Conservation (phyloP, 768 basidiomycete genomes). For the Tricholoma flavovirens region DNA sequence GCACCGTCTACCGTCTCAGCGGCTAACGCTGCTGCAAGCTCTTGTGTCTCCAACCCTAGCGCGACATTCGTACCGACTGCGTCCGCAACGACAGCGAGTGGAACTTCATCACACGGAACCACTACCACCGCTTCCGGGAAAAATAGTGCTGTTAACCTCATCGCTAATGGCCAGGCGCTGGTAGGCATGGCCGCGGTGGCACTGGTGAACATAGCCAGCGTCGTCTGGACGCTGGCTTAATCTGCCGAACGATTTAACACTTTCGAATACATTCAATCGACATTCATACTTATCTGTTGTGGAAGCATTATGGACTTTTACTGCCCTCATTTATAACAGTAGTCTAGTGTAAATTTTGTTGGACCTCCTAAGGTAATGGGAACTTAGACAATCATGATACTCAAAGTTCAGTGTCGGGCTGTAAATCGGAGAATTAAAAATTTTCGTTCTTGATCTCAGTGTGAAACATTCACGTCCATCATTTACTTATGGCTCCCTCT, state of each 20-base stretch:
- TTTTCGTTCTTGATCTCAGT: not conserved
- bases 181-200: constrained; percentile 31
- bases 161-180: constrained; percentile 27
- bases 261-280: not conserved
- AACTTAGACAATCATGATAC: too few relatives aligned
- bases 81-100: constrained; percentile 16
- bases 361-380: not conserved
- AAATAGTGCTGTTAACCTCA: constrained; percentile 17
- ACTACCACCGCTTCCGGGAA: constrained; percentile 15
- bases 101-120: constrained; percentile 10
- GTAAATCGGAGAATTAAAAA: constrained; percentile 15
- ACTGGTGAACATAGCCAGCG: constrained; percentile 33
- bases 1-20: constrained; percentile 45
- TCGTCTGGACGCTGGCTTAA: constrained; percentile 38
- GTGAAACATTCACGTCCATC: constrained; percentile 3
- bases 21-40: constrained; percentile 52
- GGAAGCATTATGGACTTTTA: constrained; percentile 9
- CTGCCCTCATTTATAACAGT: constrained; percentile 8
- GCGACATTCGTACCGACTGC: constrained; percentile 61
- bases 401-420: constrained; percentile 13
- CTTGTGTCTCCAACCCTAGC: constrained; percentile 60
- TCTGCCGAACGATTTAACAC: not conserved
- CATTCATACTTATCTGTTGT: not conserved
- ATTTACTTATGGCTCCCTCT: constrained; percentile 16
- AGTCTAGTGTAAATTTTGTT: constrained; percentile 8